These are phyloP conservation scores for Umbellularia californica DNA, from an alignment of 164 flowering plant genomes.

Conservation along the genomic window DNA sequence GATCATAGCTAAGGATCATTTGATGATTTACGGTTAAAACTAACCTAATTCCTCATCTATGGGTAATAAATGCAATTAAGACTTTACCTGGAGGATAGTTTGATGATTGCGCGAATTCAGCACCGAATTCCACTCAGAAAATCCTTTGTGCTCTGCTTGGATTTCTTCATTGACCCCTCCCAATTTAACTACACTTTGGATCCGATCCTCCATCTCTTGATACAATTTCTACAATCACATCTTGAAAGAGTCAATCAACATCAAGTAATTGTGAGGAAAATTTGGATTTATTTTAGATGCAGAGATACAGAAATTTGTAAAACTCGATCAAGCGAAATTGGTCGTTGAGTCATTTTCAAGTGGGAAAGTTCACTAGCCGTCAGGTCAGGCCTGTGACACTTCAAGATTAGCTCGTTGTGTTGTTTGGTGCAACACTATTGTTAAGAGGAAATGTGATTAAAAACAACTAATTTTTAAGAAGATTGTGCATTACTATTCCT, in stretches of 20 bases:
- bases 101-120: slow-evolving; percentile 49
- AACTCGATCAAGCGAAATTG: not conserved
- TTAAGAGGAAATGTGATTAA: too few species aligned
- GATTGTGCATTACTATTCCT: too few species aligned
- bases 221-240: slow-evolving; percentile 36
- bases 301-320: not conserved
- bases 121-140: slow-evolving; percentile 47
- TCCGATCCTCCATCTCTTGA: slow-evolving; percentile 45
- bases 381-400: too few species aligned
- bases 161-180: slow-evolving; percentile 41
- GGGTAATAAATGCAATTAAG: not conserved
- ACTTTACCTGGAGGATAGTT: slow-evolving; percentile 54
- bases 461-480: too few species aligned
- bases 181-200: slow-evolving; percentile 37
- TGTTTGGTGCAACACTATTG: too few species aligned
- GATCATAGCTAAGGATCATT: not conserved
- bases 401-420: too few species aligned
- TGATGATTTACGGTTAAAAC: too few species aligned
- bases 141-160: slow-evolving; percentile 34
- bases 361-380: not conserved
- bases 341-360: not conserved
- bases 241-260: too few species aligned
- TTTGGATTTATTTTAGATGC: too few species aligned
- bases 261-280: too few species aligned
- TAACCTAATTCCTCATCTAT: not conserved